phyloP scores from a whole-genome alignment of 768 basidiomycete species.

The Hygrophorus pudorinus region DNA sequence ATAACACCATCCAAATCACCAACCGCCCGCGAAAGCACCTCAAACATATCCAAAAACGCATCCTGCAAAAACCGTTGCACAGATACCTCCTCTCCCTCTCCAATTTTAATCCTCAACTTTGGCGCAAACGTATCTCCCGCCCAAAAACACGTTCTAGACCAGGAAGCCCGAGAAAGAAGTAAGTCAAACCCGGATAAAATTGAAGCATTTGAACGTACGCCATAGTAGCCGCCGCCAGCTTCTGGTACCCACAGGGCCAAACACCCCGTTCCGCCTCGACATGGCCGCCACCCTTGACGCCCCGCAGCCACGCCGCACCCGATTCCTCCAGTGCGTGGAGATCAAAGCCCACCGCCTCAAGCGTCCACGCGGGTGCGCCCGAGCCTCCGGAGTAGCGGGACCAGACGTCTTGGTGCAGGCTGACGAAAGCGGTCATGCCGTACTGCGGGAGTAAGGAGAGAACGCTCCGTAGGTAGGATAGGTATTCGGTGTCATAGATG shows the following conservation, averaged over 20 bases:
- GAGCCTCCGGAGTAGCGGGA: conserved; percentile 91
- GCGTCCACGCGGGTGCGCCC: conserved; percentile 94
- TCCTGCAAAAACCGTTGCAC: conserved; percentile 80
- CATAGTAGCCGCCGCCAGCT: conserved; percentile 89
- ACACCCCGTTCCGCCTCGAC: conserved; percentile 70
- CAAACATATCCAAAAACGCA: conserved; percentile 72
- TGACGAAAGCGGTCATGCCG: conserved; percentile 65
- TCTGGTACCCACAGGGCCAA: conserved; percentile 93
- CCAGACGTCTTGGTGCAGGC: conserved; percentile 93
- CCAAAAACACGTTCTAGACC: conserved; percentile 83
- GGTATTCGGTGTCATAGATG: conserved; percentile 74
- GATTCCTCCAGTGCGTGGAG: conserved; percentile 68
- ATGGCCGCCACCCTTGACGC: conserved; percentile 69
- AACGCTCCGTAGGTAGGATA: conserved; percentile 65
- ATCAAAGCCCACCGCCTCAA: conserved; percentile 81
- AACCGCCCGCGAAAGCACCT: conserved; percentile 52
- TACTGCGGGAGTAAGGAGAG: conserved; percentile 63
- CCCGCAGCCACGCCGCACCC: conserved; percentile 81
- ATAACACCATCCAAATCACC: conserved; percentile 71
- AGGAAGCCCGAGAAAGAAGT: too few relatives aligned
- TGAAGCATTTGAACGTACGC: conserved; percentile 38
- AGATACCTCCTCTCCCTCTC: conserved; percentile 39
- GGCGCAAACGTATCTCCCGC: conserved; percentile 82
- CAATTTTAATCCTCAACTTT: conserved; percentile 46
- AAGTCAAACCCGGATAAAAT: neutral